Evolutionary conservation across 2,329 filamentous ascomycete species (phyloP), one percentile per base, ranked within the genome.

Genomic region (Pseudogymnoascus sp.): DNA sequence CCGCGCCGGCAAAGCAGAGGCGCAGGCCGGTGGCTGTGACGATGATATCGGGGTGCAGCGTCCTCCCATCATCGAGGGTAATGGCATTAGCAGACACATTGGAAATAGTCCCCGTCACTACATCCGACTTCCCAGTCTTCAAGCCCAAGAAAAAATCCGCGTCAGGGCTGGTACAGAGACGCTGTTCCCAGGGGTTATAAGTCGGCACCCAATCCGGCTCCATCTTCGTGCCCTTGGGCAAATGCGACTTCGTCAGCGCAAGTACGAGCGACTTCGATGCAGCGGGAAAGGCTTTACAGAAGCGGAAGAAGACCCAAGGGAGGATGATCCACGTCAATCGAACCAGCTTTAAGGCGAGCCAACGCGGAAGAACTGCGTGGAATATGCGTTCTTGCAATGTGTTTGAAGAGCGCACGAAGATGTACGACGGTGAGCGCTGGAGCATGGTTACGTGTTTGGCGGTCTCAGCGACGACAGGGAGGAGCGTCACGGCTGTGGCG

Each of bases 381-480:
- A 80, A 66, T 1, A 78, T 67, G 4, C 69, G 69, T 6, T 72
- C 70, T 3, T 78, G 66, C 11, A 70, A 64, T 38, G 73, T 74
- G n/a, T 70, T 69, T n/a, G 81, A 78, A 0, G 82, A 78, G 1
- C 84, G 66, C 0, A 79, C 75, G n/a, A 85, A 70, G 61, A 88
- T 79, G 70, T 87, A 89, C 1, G 78, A 79, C 0, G 88, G 87
- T 44, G 83, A 87, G 31, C 87, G 80, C 71, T 91, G 87, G 1
- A 91, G 76, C 83, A 90, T 89, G 1, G 86, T 89, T 26, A 88
- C 83, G 4, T 80, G 80, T 13, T 76, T 76, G 7, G 83, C 86
- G 33, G 78, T 78, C 35, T 85, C 76, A 0, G 84, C 79, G 67
- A 90, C 74, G 35, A 79, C 81, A 1, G 87, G 87, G 0, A 90